These are phyloP conservation scores for Trichophyton rubrum DNA, from an alignment of 2,329 filamentous ascomycete genomes.

Conservation along the genomic window DNA sequence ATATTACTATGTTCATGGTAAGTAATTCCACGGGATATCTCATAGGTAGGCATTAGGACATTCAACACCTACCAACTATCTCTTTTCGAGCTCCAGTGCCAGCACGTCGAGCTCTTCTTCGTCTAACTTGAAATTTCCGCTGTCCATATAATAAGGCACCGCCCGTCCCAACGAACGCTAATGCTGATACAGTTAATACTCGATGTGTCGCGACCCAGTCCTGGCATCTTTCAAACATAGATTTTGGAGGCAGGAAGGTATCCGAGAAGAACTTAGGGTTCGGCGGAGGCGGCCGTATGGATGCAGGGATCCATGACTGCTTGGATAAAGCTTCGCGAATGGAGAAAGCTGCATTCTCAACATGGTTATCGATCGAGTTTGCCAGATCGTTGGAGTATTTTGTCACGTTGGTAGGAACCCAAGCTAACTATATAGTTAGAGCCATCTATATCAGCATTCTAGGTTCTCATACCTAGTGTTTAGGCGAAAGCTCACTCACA, in stretches of 20 bases:
- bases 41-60: background rate
- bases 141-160: slow-evolving; percentile 47
- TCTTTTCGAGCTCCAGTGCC: slow-evolving; percentile 76
- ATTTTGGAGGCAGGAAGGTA: slow-evolving; percentile 27
- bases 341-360: slow-evolving; percentile 60
- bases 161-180: slow-evolving; percentile 58
- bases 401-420: slow-evolving; percentile 53
- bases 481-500: slow-evolving; percentile 39
- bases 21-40: slow-evolving; percentile 1
- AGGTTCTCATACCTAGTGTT: background rate
- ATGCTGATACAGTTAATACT: slow-evolving; percentile 56
- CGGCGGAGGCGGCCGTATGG: slow-evolving; percentile 48
- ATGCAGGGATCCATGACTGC: slow-evolving; percentile 60
- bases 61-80: slow-evolving; percentile 47
- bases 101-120: slow-evolving; percentile 65
- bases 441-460: background rate
- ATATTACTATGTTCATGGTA: slow-evolving; percentile 51
- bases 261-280: slow-evolving; percentile 13
- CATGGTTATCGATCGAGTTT: slow-evolving; percentile 66
- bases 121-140: slow-evolving; percentile 44
- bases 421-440: slow-evolving; percentile 36
- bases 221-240: slow-evolving; percentile 45
- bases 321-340: slow-evolving; percentile 58
- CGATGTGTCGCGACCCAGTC: slow-evolving; percentile 64
- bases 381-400: slow-evolving; percentile 61